Percentiles rank a stretch among this genome's conserved stretches.
Evolutionary conservation across 495 filamentous ascomycete genomes (phyloP).

Genomic region (Penicillium argentinense): DNA sequence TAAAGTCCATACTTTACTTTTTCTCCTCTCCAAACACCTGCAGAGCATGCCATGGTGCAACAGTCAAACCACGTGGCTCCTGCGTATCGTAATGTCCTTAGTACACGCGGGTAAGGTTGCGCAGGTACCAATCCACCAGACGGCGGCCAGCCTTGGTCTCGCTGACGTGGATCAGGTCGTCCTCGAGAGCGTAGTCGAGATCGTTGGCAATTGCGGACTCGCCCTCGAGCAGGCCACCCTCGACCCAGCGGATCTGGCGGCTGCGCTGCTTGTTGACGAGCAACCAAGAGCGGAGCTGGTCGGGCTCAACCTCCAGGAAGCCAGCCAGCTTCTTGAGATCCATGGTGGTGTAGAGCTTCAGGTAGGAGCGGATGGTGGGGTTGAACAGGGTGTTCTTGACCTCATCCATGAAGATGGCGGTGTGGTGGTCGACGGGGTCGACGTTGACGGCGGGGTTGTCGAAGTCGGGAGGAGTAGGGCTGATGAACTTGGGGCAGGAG

Average conservation of each 20-base stretch:
- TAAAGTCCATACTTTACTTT: conserved; percentile 27
- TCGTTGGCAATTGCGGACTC: conserved; percentile 89
- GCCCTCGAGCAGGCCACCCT: conserved; percentile 85
- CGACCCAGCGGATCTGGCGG: conserved; percentile 92
- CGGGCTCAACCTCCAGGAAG: conserved; percentile 92
- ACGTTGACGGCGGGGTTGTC: conserved; percentile 91
- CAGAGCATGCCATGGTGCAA: conserved; percentile 7
- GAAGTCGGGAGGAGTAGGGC: conserved; percentile 93
- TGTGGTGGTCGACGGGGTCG: conserved; percentile 96
- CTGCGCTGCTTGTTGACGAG: conserved; percentile 98
- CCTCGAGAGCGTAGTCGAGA: conserved; percentile 94
- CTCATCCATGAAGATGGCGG: conserved; percentile 97
- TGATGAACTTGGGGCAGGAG: conserved; percentile 99
- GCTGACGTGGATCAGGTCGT: conserved; percentile 96
- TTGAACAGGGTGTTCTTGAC: conserved; percentile 95
- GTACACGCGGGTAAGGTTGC: conserved; percentile 93
- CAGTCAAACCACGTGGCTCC: conserved; percentile 5
- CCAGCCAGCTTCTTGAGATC: conserved; percentile 96
- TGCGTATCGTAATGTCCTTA: conserved; percentile 36
- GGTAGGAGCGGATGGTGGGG: conserved; percentile 94
- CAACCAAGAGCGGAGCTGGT: conserved; percentile 85
- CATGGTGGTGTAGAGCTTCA: conserved; percentile 99
- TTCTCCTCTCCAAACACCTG: conserved; percentile 17
- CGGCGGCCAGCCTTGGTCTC: conserved; percentile 97
- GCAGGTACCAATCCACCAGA: conserved; percentile 97